Conservation (phyloP, 2,329 filamentous ascomycete species). For the Thermomyces lanuginosus region DNA sequence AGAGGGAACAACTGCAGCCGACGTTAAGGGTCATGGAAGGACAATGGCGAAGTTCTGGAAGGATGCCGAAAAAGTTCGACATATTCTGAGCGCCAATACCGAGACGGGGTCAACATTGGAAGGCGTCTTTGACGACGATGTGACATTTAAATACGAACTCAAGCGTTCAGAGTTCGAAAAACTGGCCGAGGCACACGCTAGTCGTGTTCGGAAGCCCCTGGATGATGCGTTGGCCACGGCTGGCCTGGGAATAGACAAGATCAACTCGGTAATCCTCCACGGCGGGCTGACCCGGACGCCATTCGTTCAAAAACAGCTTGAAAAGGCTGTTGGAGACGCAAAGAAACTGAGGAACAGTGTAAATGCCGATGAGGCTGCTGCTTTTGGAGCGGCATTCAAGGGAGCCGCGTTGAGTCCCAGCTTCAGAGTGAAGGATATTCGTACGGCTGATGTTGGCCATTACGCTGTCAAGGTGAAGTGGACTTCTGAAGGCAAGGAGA, state of each 20-base stretch:
- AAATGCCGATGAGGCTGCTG: constrained; percentile 91
- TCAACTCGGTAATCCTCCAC: constrained; percentile 85
- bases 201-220: constrained; percentile 53
- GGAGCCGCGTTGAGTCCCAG: constrained; percentile 82
- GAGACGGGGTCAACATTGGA: constrained; percentile 71
- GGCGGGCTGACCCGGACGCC: constrained; percentile 81
- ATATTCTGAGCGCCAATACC: constrained; percentile 83
- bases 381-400: constrained; percentile 89
- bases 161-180: constrained; percentile 65
- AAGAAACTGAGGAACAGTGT: constrained; percentile 84
- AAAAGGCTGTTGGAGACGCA: constrained; percentile 52
- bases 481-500: constrained; percentile 51
- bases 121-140: constrained; percentile 65
- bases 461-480: constrained; percentile 67
- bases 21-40: constrained; percentile 55
- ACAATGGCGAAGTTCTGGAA: constrained; percentile 83
- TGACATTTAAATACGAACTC: constrained; percentile 88
- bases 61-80: constrained; percentile 71
- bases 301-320: constrained; percentile 80
- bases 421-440: constrained; percentile 96
- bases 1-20: constrained; percentile 20
- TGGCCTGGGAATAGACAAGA: constrained; percentile 53
- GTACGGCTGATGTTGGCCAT: constrained; percentile 56
- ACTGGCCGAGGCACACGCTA: constrained; percentile 50
- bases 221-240: constrained; percentile 58